Percentiles rank a stretch among this genome's conserved stretches.
Conservation (phyloP, 1,284 basidiomycete genomes). For the Melampsora larici-populina region DNA sequence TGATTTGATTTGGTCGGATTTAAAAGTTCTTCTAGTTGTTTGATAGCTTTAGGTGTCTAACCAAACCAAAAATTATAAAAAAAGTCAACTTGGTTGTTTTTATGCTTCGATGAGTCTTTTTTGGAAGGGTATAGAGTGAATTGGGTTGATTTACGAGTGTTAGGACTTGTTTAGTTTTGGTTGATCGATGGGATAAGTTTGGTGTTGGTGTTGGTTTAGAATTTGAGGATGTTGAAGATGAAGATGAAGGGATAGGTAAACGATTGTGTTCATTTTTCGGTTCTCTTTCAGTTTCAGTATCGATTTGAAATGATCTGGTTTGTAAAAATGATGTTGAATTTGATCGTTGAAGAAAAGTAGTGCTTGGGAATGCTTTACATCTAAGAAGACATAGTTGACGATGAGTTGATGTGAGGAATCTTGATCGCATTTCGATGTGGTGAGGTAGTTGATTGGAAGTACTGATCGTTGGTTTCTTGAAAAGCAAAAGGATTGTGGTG, state of each 20-base stretch:
- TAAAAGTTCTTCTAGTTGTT: slow-evolving; percentile 67
- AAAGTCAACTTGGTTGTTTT: background rate
- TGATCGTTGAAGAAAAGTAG: background rate
- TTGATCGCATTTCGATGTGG: background rate
- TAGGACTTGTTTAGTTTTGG: slow-evolving; percentile 33
- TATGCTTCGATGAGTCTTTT: too few species aligned
- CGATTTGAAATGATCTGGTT: background rate
- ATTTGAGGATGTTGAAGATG: background rate
- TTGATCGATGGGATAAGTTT: background rate
- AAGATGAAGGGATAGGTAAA: background rate
- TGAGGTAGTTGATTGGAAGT: background rate
- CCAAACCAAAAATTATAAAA: slow-evolving; percentile 1
- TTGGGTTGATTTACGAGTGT: slow-evolving; percentile 15
- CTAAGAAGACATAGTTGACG: background rate
- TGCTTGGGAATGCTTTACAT: background rate
- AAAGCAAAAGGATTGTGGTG: background rate
- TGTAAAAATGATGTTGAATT: background rate
- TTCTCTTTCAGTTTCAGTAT: background rate
- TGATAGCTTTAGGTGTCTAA: slow-evolving; percentile 77
- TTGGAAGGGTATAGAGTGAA: background rate
- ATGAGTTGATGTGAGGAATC: background rate
- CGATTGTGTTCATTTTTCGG: background rate
- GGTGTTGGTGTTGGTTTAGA: background rate
- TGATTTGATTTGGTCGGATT: slow-evolving; percentile 59
- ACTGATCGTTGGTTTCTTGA: background rate